Conservation (phyloP, 73 alveolate genomes). For the Paraurostyla sp. region DNA sequence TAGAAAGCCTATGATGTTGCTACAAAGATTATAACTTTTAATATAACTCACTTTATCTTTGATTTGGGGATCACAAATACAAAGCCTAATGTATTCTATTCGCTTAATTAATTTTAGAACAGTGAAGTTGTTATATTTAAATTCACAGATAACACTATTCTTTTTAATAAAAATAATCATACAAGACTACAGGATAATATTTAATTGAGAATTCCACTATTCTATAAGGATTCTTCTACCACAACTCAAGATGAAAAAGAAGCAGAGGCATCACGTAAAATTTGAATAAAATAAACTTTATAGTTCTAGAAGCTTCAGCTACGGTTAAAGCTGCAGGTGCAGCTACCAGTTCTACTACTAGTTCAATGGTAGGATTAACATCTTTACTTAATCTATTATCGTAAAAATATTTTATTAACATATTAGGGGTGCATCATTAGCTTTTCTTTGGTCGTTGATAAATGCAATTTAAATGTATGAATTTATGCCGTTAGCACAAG, state of each 20-base stretch:
- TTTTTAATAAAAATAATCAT: background rate
- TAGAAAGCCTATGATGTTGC: no score
- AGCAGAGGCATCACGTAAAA: background rate
- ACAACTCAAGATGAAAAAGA: background rate
- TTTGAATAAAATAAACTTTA: background rate
- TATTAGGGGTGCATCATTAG: background rate
- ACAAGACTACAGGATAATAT: background rate
- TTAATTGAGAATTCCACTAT: background rate
- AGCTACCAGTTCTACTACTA: no score
- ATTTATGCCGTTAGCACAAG: slow-evolving; percentile 4
- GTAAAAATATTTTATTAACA: background rate
- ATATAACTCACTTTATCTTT: no score
- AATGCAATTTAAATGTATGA: slow-evolving; percentile 3
- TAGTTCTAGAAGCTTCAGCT: background rate
- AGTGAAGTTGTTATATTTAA: background rate
- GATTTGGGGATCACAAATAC: no score
- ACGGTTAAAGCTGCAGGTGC: background rate
- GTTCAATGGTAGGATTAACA: background rate
- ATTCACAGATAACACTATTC: background rate
- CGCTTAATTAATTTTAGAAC: background rate
- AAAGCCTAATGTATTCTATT: no score
- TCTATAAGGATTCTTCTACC: background rate
- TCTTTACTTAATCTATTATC: background rate
- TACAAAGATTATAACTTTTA: no score
- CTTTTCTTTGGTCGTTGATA: background rate